Evolutionary conservation across 2,329 filamentous ascomycete genomes (phyloP).

Genomic region (Zasmidium angulare): DNA sequence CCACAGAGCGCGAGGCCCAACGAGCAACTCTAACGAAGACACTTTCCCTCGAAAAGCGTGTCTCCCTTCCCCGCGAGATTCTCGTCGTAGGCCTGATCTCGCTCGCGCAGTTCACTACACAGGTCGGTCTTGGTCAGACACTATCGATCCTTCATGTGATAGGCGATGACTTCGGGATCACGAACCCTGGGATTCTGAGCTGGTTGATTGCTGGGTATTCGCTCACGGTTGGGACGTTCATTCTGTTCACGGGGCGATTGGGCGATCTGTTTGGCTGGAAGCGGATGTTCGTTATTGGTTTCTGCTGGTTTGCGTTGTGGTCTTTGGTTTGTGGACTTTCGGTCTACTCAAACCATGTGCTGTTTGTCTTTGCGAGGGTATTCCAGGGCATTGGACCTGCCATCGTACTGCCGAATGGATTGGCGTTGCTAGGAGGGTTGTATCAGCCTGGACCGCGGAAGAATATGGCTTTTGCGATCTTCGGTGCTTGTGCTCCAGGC

Average conservation of each 20-base stretch:
- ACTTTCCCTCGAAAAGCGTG: conserved; percentile 26
- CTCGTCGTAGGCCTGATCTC: conserved; percentile 31
- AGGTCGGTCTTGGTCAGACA: conserved; percentile 28
- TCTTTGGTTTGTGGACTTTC: conserved; percentile 41
- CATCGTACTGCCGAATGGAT: conserved; percentile 37
- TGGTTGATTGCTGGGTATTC: conserved; percentile 47
- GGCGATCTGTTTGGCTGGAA: conserved; percentile 49
- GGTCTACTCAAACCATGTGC: conserved; percentile 32
- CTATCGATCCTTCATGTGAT: conserved; percentile 43
- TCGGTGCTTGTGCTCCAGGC: conserved; percentile 36
- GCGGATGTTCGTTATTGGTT: conserved; percentile 42
- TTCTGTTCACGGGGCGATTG: conserved; percentile 45
- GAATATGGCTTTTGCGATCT: conserved; percentile 40
- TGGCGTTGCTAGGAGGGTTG: conserved; percentile 36
- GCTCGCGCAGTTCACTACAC: conserved; percentile 33
- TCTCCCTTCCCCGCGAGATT: conserved; percentile 32
- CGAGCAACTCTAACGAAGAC: conserved; percentile 11
- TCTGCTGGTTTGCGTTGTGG: conserved; percentile 42
- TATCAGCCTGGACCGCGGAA: conserved; percentile 37
- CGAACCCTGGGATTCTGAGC: conserved; percentile 42
- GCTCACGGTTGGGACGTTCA: conserved; percentile 47
- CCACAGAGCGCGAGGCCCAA: conserved; percentile 6
- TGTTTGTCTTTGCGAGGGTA: conserved; percentile 39
- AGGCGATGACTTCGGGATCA: conserved; percentile 39
- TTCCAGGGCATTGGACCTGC: conserved; percentile 43